These are phyloP conservation scores for Aspergillus olivimuriae DNA, from an alignment of 495 filamentous ascomycete species.

Conservation along the genomic window DNA sequence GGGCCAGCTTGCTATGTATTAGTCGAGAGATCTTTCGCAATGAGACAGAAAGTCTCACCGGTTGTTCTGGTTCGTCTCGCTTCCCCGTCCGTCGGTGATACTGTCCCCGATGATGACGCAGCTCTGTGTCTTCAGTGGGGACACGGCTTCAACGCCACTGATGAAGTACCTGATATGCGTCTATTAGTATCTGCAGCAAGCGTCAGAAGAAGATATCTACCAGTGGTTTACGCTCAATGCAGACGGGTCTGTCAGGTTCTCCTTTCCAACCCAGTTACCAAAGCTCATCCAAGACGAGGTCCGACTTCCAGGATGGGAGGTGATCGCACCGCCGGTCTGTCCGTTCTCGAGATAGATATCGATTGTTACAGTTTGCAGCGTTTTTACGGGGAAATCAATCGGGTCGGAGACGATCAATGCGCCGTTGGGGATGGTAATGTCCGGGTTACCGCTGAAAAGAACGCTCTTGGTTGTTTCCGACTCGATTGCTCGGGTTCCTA, in stretches of 20 bases:
- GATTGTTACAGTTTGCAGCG: conserved; percentile 47
- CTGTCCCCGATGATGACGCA: conserved; percentile 65
- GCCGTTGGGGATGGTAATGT: conserved; percentile 50
- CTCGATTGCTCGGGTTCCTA: conserved; percentile 50
- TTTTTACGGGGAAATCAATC: conserved; percentile 44
- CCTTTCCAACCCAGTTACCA: conserved; percentile 47
- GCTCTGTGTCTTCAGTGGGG: conserved; percentile 32
- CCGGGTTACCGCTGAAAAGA: conserved; percentile 49
- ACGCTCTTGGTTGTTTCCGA: conserved; percentile 40
- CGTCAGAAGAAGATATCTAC: conserved; percentile 8
- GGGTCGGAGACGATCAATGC: conserved; percentile 59
- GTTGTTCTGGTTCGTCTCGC: conserved; percentile 57
- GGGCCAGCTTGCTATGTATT: conserved; percentile 48
- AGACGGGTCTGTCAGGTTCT: conserved; percentile 36
- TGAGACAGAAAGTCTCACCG: conserved; percentile 47
- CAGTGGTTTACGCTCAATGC: conserved; percentile 23
- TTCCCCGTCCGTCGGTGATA: conserved; percentile 66
- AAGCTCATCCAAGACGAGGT: conserved; percentile 51
- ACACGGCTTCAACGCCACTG: conserved; percentile 53
- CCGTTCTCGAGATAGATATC: conserved; percentile 53
- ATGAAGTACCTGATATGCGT: conserved; percentile 49
- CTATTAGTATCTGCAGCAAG: too few relatives aligned
- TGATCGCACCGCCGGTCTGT: conserved; percentile 51
- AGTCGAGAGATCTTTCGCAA: too few relatives aligned
- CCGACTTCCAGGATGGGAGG: conserved; percentile 62